phyloP scores from a whole-genome alignment of 495 filamentous ascomycete species.

The Penicillium argentinense region DNA sequence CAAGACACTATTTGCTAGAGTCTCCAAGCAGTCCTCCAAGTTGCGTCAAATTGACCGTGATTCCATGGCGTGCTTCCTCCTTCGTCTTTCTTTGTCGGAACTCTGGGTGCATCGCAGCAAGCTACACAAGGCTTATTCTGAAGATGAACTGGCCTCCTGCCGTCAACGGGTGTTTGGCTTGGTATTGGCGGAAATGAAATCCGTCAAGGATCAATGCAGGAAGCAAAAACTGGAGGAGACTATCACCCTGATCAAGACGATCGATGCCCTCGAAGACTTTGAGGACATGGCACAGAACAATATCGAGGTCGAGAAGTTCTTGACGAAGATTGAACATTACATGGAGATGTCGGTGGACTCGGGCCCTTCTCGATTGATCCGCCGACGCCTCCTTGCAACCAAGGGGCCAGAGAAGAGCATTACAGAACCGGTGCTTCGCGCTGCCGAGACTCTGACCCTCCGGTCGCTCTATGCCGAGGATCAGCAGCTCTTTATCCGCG shows the following conservation, averaged over 20 bases:
- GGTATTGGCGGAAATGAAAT: constrained; percentile 39
- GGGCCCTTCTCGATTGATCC: constrained; percentile 35
- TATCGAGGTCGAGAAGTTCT: constrained; percentile 38
- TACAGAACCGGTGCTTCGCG: constrained; percentile 34
- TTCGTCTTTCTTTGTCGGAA: constrained; percentile 41
- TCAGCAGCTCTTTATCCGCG: constrained; percentile 42
- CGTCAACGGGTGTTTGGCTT: constrained; percentile 38
- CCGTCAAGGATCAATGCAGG: constrained; percentile 40
- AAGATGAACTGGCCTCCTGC: constrained; percentile 32
- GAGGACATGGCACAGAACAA: constrained; percentile 41
- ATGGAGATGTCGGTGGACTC: constrained; percentile 42
- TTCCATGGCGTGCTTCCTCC: constrained; percentile 42
- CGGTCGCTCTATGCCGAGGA: constrained; percentile 43
- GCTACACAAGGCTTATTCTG: constrained; percentile 29
- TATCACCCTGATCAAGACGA: constrained; percentile 42
- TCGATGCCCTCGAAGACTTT: constrained; percentile 47
- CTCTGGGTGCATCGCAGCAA: constrained; percentile 39
- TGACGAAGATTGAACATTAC: constrained; percentile 40
- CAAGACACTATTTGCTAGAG: constrained; percentile 37
- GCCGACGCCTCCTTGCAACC: constrained; percentile 39
- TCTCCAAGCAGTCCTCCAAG: constrained; percentile 36
- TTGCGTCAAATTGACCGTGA: constrained; percentile 36
- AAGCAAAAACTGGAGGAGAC: constrained; percentile 44
- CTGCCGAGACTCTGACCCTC: constrained; percentile 37
- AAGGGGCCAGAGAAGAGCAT: constrained; percentile 31